Evolutionary conservation across 2,329 filamentous ascomycete genomes (phyloP), one percentile per base, ranked within the genome.

Genomic region (Bisporella sp.): DNA sequence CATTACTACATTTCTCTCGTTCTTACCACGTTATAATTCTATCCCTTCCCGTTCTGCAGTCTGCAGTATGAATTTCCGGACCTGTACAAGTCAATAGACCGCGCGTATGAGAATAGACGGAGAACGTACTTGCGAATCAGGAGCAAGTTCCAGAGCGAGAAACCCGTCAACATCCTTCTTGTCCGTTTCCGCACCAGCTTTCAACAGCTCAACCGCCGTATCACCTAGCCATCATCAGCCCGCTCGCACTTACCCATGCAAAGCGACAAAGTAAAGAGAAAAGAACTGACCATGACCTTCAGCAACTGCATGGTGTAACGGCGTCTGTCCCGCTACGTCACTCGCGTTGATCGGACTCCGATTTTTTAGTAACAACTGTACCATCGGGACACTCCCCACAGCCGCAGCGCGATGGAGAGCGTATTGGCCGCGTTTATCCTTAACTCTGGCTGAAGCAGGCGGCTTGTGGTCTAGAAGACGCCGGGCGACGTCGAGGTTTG

Each of bases 331-430:
- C 58, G 89, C 82, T 35, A 75, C 73, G 70, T 99, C 93, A 2
- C 85, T 84, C 2, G 89, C 84, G 67, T 96, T 89, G 29, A 97
- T 65, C 0, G 92, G 91, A 57, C 89, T 95, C 57, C 75, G 77
- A 59, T 87, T 79, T 61, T 87, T 81, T 12, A 96, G 71, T 11
- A 99, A 72, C 37, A 95, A 71, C 60, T 83, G 86, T 45, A 95
- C 76, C 72, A 99, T 89, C 5, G 92, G 90, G n/a, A 86, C 79
- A 4, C 86, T 92, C 5, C 95, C 95, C 4, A 90, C 81, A 3
- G 93, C 92, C 0, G 93, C 92, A 3, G 93, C 93, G 13, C 93
- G 82, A 68, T 99, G 95, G 30, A 99, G 77, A 5, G 95, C 79
- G 51, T 96, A 82, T 65, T 96, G 92, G n/a, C 89, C 88, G 31